Base-by-base conservation (phyloP, 108 stramenopile species). In the Pseudonitzschia delicatissima region DNA sequence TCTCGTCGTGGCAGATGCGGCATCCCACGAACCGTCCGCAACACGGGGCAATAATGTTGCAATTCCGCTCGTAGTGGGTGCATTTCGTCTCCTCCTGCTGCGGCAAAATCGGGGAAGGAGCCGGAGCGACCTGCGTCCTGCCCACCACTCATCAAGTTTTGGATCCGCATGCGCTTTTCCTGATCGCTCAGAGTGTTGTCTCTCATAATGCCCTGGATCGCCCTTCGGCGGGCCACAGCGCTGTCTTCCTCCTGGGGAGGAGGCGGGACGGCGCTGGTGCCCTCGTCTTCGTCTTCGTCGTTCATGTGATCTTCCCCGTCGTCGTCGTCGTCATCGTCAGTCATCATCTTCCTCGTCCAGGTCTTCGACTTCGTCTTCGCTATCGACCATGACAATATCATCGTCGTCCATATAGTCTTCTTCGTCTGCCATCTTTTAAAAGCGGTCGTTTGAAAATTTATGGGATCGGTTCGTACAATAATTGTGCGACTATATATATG, bases 1-100 rank as follows among this genome's bases (percentile, higher is more conserved):
- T 71, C 45, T 94, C 92, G 60, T 94, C 90, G 60, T 94, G 92
- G 71, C 92, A 94, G 32, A 94, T 86, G n/a, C 92, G 84, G 58
- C 92, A 94, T 2, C 89, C 92, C 59, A 86, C 88, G 5, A 87
- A 77, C 18, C 82, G 73, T 9, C 79, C 77, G 57, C 92, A 94
- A 74, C 92, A 94, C 9, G 92, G 92, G 11, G 80, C 79, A 20
- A 94, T 81, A 21, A 94, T 80, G 64, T 82, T 77, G 49, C 87
- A 91, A 45, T 94, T 91, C 27, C 92, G 70, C 31, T 84, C 76
- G 64, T 94, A 94, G 62, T 94, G 92, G 27, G 79, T 77, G 66
- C 92, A 94, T 11, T 71, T 55, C 1, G 52, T 60, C 23, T 70
- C 76, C 37, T 78, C 84, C 15, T 70, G 77, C 34, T 48, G 45